These are phyloP conservation scores for Francoa sonchifolia DNA, from an alignment of 441 rosid genomes.

Conservation along the genomic window DNA sequence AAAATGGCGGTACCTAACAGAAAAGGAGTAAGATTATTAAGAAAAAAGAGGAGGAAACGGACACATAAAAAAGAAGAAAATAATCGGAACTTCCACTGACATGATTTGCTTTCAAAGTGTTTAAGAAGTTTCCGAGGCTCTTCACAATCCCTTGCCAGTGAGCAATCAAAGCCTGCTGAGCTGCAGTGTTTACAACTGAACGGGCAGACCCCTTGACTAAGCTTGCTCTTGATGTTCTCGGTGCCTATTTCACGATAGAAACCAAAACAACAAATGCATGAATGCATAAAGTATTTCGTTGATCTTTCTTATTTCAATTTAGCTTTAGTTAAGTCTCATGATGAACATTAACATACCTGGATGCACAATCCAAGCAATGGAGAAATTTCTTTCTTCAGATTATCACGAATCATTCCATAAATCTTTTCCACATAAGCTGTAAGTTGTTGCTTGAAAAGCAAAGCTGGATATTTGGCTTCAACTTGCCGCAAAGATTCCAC, in stretches of 20 bases:
- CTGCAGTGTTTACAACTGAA: conserved; percentile 69
- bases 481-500: conserved; percentile 72
- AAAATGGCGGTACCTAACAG: conserved; percentile 71
- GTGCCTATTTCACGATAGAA: conserved; percentile 47
- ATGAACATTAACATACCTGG: conserved; percentile 42
- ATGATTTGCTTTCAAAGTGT: conserved; percentile 67
- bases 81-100: conserved; percentile 26
- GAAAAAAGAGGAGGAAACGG: background rate
- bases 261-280: background rate
- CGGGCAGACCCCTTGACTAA: conserved; percentile 85
- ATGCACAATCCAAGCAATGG: conserved; percentile 97
- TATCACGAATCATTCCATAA: conserved; percentile 99
- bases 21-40: background rate
- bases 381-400: conserved; percentile 96
- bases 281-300: background rate
- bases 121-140: conserved; percentile 85
- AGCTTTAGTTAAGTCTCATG: too few species aligned
- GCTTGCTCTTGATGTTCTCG: conserved; percentile 99
- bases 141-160: conserved; percentile 99
- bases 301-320: background rate
- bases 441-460: conserved; percentile 97
- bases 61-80: background rate
- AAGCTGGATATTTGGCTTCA: conserved; percentile 98
- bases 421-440: conserved; percentile 98
- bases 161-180: conserved; percentile 89